Evolutionary conservation across 768 basidiomycete species (phyloP).

Genomic region (Roridomyces roridus): DNA sequence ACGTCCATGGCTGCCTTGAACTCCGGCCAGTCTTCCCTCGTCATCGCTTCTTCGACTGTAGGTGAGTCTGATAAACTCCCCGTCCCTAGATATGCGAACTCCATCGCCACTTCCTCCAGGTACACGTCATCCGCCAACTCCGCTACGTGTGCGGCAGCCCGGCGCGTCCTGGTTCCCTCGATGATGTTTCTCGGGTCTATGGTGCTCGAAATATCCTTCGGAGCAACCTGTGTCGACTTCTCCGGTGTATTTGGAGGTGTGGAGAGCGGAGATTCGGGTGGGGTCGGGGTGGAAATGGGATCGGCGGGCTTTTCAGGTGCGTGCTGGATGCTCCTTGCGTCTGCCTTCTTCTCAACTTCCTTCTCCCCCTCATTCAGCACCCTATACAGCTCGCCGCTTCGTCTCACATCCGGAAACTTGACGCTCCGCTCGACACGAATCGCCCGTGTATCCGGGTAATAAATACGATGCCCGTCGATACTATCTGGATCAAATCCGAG

Average conservation of each 20-base stretch:
- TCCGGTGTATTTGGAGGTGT: constrained; percentile 1
- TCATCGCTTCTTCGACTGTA: no score
- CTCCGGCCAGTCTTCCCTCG: no score
- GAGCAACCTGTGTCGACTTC: background rate
- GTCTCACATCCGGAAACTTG: constrained; percentile 13
- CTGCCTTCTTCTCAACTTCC: background rate
- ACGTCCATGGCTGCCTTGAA: no score
- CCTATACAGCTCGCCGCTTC: background rate
- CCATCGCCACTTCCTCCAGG: no score
- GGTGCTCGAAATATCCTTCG: background rate
- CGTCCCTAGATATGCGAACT: no score
- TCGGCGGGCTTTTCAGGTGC: background rate
- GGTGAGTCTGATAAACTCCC: no score
- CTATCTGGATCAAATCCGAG: constrained; percentile 40
- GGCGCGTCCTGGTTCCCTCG: background rate
- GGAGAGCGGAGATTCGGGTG: constrained; percentile 2
- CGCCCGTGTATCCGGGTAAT: constrained; percentile 30
- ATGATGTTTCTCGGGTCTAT: constrained; percentile 3
- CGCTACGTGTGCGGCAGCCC: background rate
- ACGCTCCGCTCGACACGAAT: constrained; percentile 38
- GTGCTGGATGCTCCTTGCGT: background rate
- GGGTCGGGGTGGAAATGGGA: background rate
- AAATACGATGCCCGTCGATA: constrained; percentile 34
- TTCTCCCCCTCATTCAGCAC: constrained; percentile 18
- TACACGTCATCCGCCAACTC: background rate